Conservation (phyloP, 164 flowering plant genomes). For the Stephania japonica region DNA sequence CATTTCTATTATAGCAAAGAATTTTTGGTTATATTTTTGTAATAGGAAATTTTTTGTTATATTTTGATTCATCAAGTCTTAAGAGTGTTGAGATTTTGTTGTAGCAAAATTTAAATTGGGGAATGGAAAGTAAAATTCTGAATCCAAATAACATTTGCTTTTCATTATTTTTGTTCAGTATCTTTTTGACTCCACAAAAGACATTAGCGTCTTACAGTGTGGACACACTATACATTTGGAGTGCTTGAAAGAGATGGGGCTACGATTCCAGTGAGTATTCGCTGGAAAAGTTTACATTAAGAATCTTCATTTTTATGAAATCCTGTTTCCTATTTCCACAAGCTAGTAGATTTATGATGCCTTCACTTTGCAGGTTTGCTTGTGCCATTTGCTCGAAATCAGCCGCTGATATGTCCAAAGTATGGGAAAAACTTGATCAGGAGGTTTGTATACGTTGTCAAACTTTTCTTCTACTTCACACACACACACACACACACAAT, state of each 20-base stretch:
- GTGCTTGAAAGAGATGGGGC: constrained; percentile 72
- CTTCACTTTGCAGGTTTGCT: constrained; percentile 44
- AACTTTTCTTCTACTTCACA: background rate
- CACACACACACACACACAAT: no score
- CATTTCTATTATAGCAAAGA: no score
- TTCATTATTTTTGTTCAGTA: constrained; percentile 39
- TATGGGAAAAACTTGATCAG: constrained; percentile 66
- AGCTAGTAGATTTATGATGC: background rate
- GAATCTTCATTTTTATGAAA: background rate
- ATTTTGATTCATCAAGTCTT: background rate
- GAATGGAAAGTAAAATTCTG: background rate
- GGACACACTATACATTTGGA: constrained; percentile 84
- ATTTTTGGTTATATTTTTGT: background rate
- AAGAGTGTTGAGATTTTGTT: background rate
- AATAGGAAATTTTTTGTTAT: no score
- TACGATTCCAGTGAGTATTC: constrained; percentile 48
- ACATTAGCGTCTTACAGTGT: constrained; percentile 57
- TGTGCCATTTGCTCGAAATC: constrained; percentile 88
- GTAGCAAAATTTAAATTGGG: no score
- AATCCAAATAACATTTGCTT: background rate
- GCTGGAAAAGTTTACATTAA: background rate
- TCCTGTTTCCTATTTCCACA: background rate
- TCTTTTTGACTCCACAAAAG: constrained; percentile 72
- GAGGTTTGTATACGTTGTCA: constrained; percentile 37
- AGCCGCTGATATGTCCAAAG: constrained; percentile 59